These are phyloP conservation scores for Cladophialophora chaetospira DNA, from an alignment of 2,329 filamentous ascomycete species.

Conservation along the genomic window DNA sequence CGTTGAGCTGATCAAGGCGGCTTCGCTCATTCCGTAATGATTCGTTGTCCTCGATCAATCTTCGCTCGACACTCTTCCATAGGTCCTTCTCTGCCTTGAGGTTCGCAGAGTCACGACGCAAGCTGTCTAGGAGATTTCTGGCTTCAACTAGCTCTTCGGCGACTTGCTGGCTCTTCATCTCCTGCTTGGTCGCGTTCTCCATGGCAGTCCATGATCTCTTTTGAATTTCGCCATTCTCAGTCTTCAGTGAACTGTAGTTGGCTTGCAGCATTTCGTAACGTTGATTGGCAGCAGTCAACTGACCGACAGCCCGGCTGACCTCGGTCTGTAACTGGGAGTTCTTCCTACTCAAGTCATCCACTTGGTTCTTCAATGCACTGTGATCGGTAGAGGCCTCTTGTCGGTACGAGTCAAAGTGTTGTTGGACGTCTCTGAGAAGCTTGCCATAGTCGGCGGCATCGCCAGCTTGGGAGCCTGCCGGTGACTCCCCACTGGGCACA, in stretches of 20 bases:
- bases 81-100: conserved; percentile 92
- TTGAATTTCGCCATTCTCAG: conserved; percentile 82
- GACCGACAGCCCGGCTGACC: conserved; percentile 75
- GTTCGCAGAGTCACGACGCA: conserved; percentile 88
- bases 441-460: conserved; percentile 72
- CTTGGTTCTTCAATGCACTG: conserved; percentile 79
- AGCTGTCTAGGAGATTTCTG: conserved; percentile 76
- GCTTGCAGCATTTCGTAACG: conserved; percentile 86
- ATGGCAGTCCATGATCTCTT: conserved; percentile 76
- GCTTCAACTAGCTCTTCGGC: conserved; percentile 91
- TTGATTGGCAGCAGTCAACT: conserved; percentile 78
- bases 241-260: conserved; percentile 81
- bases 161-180: conserved; percentile 85
- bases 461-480: conserved; percentile 54
- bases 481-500: conserved; percentile 45
- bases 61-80: conserved; percentile 89
- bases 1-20: conserved; percentile 77
- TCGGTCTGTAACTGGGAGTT: conserved; percentile 82
- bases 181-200: conserved; percentile 84
- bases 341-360: conserved; percentile 77
- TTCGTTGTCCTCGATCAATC: conserved; percentile 86
- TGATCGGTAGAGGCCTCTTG: conserved; percentile 82
- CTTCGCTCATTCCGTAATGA: conserved; percentile 79
- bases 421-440: conserved; percentile 82
- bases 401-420: conserved; percentile 85